A percentile compares a stretch with the other conserved stretches of the same genome.
phyloP scores from a whole-genome alignment of 495 filamentous ascomycete genomes.

The Cairneyella variabilis region DNA sequence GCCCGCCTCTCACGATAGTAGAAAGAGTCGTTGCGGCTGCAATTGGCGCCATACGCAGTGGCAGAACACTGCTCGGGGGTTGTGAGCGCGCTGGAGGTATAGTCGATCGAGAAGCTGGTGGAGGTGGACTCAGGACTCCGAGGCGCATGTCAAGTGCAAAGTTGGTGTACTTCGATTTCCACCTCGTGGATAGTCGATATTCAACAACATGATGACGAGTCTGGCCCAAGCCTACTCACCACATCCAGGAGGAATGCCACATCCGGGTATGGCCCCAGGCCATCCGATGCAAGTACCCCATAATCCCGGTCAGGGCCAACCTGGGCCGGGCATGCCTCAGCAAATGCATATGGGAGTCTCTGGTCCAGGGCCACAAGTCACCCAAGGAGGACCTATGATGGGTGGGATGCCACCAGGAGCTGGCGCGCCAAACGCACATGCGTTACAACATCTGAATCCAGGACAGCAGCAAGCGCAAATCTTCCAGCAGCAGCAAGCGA shows the following conservation, averaged over 20 bases:
- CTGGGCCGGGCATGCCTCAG: conserved; percentile 63
- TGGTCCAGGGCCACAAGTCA: conserved; percentile 73
- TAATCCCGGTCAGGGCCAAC: conserved; percentile 55
- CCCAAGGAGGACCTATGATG: conserved; percentile 68
- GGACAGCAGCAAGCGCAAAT: conserved; percentile 53
- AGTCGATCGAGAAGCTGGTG: conserved; percentile 1
- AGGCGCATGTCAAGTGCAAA: conserved; percentile 19
- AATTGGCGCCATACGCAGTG: conserved; percentile 8
- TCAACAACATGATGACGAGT: conserved; percentile 58
- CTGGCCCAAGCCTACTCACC: conserved; percentile 67
- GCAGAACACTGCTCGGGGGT: neutral
- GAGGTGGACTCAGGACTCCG: conserved; percentile 10
- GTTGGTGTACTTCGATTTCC: conserved; percentile 12
- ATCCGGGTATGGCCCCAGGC: conserved; percentile 68
- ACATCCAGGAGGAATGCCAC: conserved; percentile 68
- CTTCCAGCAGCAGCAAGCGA: conserved; percentile 22
- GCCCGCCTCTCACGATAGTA: conserved; percentile 1
- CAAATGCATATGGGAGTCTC: conserved; percentile 85
- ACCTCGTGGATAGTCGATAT: conserved; percentile 18
- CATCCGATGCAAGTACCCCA: conserved; percentile 71
- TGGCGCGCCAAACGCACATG: conserved; percentile 68
- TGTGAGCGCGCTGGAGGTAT: conserved; percentile 2
- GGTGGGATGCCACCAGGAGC: conserved; percentile 74
- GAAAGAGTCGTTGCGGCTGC: neutral
- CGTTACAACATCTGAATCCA: conserved; percentile 74